Base-by-base conservation (phyloP, 345 rosid species). In the Draba incana region DNA sequence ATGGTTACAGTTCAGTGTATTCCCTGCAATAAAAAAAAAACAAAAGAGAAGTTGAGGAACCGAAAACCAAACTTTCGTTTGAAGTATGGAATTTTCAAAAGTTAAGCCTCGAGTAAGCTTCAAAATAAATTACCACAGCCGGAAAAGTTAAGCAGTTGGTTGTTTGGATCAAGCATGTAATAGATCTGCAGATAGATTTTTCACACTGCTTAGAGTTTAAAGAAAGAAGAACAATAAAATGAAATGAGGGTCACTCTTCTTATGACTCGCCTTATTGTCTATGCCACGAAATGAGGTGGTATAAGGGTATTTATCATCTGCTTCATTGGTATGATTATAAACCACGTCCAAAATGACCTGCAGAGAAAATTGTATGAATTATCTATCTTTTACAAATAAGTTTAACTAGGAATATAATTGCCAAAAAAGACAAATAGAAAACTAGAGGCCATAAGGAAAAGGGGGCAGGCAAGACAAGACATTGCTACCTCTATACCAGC, bases 311-410 rank as follows among this genome's bases (percentile, higher is more conserved):
- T 72, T 61, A 67, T 93, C 94, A 70, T 87, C 98, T 69, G 85
- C 96, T 80, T 93, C 98, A 77, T 93, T 93, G 53, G 98, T 88
- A 70, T 93, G 98, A 76, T 93, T 90, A 71, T 87, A 93, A 63
- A 88, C 98, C 45, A 93, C 98, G 77, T 93, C 98, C 89, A 93
- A 81, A 75, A 90, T 88, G 51, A 90, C 92, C 98, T 93, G 82
- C 44, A 74, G 54, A 65, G 33, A 30, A 6, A 54, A 52, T 8
- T 44, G 61, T 72, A 60, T 50, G 60, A 39, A 31, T 5, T 38
- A 1, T 46, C 57, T 4, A 65, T 71, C 28, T 60, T 41, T 20
- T 44, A 61, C 48, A 57, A 20, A 25, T 52, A 46, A 13, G 44
- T 15, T 44, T 13, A 70, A 45, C 37, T 64, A 16, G 45, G 20